Evolutionary conservation across 2,329 filamentous ascomycete genomes (phyloP), one percentile per base, ranked within the genome.

Genomic region (Pseudopyricularia cyperi): DNA sequence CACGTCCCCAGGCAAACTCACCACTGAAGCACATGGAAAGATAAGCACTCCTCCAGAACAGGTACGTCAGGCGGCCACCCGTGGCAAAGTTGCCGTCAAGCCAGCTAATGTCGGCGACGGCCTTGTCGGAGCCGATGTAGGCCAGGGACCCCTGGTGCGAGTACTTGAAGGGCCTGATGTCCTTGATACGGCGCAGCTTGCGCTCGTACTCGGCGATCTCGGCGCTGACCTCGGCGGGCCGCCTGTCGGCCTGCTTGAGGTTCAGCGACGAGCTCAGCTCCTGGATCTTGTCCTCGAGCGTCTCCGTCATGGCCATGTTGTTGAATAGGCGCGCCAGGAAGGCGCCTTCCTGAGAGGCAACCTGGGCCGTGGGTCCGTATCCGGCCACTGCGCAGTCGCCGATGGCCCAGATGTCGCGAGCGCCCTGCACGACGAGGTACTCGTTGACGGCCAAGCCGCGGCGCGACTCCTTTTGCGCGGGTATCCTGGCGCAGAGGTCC

Each of bases 1-100:
- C 22, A 39, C 8, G 9, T 14, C 11, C 28, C 3, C 24, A 42
- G 26, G 3, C 3, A 55, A 59, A 86, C 88, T 83, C 79, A 93
- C 89, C 90, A 82, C 90, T 97, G 71, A 98, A 98, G 81, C 91
- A 96, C 93, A 98, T 98, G 77, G 89, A 96, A 68, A 98, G 75
- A 70, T 98, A 98, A 52, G 91, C 93, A 65, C 87, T 94, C 67
- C 90, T 81, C 93, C 93, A 98, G 82, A 98, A 98, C 60, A 96
- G 80, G 73, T 95, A 98, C 53, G 93, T 98, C 71, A 97, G 75
- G 62, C 85, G 88, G 66, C 93, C 93, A 65, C 91, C 93, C 46
- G 85, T 88, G 56, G 93, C 91, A 61, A 98, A 79, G 74, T 97
- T 98, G 59, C 93, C 93, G 63, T 93, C 94, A 73, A 94, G 83